Evolutionary conservation across 2,329 filamentous ascomycete species (phyloP), one percentile per base, ranked within the genome.

Genomic region (Allantophomopsis cytisporea): DNA sequence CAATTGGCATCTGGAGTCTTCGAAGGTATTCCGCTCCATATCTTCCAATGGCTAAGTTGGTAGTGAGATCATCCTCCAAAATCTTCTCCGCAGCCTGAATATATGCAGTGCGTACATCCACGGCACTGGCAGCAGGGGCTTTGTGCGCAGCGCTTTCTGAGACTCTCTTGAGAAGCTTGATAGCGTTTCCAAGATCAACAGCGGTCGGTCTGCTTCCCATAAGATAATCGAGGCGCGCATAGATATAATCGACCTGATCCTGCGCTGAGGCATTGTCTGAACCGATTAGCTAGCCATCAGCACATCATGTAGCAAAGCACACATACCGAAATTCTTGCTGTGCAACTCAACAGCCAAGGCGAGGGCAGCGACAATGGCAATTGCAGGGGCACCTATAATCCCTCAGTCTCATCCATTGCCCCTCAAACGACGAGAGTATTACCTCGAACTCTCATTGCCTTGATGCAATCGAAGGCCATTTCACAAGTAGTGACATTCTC

Each of bases 301-400:
- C 8, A 21, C 23, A 39, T 17, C 3, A 10, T 16, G n/a, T 34
- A 16, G 7, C 16, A 17, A 47, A 37, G 7, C 50, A 39, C 7
- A 60, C 61, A 43, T 52, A 64, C 63, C 55, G 50, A 61, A 65
- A 36, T 54, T 59, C 43, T 70, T 69, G 7, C 73, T 71, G 38
- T 76, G 66, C 7, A 96, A 62, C 58, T 96, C 89, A 7, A 94
- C 84, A 1, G 87, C 88, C 30, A 95, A 73, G 2, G 84, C 80
- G 28, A 98, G 72, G 15, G 83, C 84, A 16, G 91, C 91, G n/a
- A 98, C 91, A 47, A 98, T 96, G 35, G 91, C 91, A 58, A 98
- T 98, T 35, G 91, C 91, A 1, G 91, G 91, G 5, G 91, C 91
- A 32, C 85, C 82, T 66, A 42, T 31, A 41, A 35, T 43, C 31